phyloP scores from a whole-genome alignment of 2,329 filamentous ascomycete genomes.

The Cordyceps tenuipes region DNA sequence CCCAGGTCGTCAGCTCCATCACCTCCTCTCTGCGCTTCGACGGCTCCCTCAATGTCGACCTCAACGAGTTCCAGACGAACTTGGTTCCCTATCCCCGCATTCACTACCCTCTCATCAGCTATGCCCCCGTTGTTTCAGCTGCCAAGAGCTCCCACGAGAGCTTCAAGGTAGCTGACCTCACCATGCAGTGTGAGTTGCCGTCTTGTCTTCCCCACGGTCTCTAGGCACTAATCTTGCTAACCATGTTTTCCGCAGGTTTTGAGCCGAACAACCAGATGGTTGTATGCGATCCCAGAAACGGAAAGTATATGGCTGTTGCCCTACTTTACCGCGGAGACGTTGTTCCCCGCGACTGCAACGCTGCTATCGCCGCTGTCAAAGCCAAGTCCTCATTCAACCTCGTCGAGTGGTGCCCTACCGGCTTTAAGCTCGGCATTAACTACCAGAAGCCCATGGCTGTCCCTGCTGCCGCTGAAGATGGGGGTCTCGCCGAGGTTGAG shows the following conservation, averaged over 20 bases:
- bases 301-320: conserved; percentile 69
- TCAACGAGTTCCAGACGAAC: conserved; percentile 74
- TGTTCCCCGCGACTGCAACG: conserved; percentile 60
- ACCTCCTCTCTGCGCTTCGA: conserved; percentile 66
- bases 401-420: conserved; percentile 68
- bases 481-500: conserved; percentile 53
- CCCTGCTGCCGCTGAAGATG: conserved; percentile 43
- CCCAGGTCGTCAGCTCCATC: conserved; percentile 67
- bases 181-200: conserved; percentile 56
- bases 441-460: conserved; percentile 59
- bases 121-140: conserved; percentile 62
- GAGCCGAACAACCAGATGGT: conserved; percentile 76
- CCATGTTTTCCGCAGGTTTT: conserved; percentile 42
- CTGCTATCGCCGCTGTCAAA: conserved; percentile 59
- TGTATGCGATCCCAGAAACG: conserved; percentile 64
- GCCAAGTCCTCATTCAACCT: conserved; percentile 65
- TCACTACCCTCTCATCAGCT: conserved; percentile 66
- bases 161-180: conserved; percentile 75
- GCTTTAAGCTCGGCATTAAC: conserved; percentile 71
- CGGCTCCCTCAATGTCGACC: conserved; percentile 63
- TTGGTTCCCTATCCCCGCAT: conserved; percentile 66
- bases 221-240: conserved; percentile 18
- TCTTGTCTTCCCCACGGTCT: too few species aligned
- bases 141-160: conserved; percentile 77
- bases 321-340: conserved; percentile 65